A percentile compares a stretch with the other conserved stretches of the same genome.
These are phyloP conservation scores for Casuarina equisetifolia DNA, from an alignment of 306 rosid genomes.

Conservation along the genomic window DNA sequence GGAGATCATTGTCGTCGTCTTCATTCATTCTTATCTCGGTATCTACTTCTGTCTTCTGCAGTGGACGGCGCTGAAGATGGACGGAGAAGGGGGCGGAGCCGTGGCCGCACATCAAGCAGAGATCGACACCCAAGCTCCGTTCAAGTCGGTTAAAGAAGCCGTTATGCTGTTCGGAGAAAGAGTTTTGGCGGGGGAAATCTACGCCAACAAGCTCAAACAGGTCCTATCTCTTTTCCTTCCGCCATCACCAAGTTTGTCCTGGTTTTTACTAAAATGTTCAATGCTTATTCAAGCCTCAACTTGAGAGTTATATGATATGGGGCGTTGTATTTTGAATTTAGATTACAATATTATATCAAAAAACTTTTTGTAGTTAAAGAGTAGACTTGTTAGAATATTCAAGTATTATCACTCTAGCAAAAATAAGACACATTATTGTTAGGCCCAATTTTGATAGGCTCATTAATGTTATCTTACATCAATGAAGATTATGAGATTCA, in stretches of 20 bases:
- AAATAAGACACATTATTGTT: too few species aligned
- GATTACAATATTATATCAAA: too few species aligned
- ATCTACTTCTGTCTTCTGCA: neutral
- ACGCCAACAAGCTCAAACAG: constrained; percentile 74
- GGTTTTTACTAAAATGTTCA: too few species aligned
- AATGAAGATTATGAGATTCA: too few species aligned
- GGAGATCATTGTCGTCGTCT: constrained; percentile 17
- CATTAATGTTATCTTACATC: too few species aligned
- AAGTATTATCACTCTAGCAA: too few species aligned
- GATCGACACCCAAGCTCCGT: constrained; percentile 84
- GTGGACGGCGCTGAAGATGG: constrained; percentile 27
- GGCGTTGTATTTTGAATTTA: too few species aligned
- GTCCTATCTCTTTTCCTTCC: constrained; percentile 29
- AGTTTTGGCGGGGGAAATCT: constrained; percentile 79
- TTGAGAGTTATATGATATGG: too few species aligned
- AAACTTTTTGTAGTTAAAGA: too few species aligned
- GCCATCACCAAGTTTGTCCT: neutral
- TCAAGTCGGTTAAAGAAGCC: constrained; percentile 85
- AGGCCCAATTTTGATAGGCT: too few species aligned
- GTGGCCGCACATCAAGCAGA: constrained; percentile 57
- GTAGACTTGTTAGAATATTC: too few species aligned
- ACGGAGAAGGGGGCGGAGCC: constrained; percentile 29
- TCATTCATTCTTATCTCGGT: constrained; percentile 15
- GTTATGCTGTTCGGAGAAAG: constrained; percentile 80
- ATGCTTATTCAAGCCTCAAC: too few species aligned